These are phyloP conservation scores for Phytophthora pinifolia DNA, from an alignment of 352 stramenopile species.

Conservation along the genomic window DNA sequence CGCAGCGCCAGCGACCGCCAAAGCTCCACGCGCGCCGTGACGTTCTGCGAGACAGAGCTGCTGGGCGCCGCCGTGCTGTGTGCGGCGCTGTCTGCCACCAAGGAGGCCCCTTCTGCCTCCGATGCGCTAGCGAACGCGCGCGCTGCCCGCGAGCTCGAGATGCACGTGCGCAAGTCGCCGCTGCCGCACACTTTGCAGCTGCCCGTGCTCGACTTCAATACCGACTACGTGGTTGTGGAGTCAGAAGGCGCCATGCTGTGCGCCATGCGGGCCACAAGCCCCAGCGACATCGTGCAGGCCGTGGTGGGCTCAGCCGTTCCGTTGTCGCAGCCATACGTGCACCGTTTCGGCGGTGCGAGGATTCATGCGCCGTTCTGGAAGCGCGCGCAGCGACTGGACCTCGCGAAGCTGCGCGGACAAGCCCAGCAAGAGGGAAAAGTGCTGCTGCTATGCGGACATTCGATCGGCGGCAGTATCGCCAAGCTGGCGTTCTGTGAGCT, in stretches of 20 bases:
- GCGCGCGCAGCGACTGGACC: constrained; percentile 51
- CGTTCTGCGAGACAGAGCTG: constrained; percentile 57
- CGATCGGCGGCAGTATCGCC: constrained; percentile 75
- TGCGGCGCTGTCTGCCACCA: constrained; percentile 45
- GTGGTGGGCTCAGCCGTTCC: constrained; percentile 67
- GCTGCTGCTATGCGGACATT: constrained; percentile 74
- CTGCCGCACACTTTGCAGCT: constrained; percentile 62
- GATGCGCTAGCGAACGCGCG: constrained; percentile 19
- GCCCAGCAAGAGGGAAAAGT: constrained; percentile 48
- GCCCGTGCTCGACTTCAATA: constrained; percentile 45
- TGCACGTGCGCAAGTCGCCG: constrained; percentile 57
- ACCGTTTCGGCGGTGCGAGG: constrained; percentile 66
- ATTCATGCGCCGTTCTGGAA: constrained; percentile 82
- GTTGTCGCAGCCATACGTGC: constrained; percentile 62
- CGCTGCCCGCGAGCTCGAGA: constrained; percentile 44
- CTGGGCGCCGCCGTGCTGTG: constrained; percentile 74
- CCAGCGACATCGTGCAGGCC: constrained; percentile 63
- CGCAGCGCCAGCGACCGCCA: constrained; percentile 9
- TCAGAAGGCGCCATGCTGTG: constrained; percentile 63
- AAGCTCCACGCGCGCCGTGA: constrained; percentile 13
- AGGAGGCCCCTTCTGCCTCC: constrained; percentile 12
- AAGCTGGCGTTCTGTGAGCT: constrained; percentile 72
- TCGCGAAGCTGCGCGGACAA: constrained; percentile 42
- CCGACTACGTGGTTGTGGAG: constrained; percentile 62
- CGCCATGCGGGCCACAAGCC: constrained; percentile 55